Conservation (phyloP, 2,329 filamentous ascomycete genomes). For the Tolypocladium tundrense region DNA sequence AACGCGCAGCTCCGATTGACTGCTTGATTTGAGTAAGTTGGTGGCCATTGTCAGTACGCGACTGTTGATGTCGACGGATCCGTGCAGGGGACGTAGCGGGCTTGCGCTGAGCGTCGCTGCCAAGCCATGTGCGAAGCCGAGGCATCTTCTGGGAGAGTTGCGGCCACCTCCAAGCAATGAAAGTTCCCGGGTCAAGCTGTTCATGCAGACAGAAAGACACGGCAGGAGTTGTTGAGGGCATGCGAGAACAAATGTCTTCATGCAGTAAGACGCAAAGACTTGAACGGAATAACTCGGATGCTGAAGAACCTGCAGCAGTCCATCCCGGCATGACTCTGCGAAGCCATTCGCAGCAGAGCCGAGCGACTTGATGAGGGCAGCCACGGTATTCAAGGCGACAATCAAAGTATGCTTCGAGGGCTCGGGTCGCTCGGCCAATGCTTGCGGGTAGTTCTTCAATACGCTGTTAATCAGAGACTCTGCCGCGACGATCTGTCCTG, state of each 20-base stretch:
- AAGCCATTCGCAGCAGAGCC: conserved; percentile 73
- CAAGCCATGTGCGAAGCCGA: conserved; percentile 85
- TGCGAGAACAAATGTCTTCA: conserved; percentile 79
- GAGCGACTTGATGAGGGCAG: conserved; percentile 66
- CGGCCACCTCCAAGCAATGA: conserved; percentile 63
- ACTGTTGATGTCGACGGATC: conserved; percentile 91
- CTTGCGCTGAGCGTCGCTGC: conserved; percentile 87
- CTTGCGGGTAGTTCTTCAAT: conserved; percentile 89
- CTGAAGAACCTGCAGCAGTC: conserved; percentile 78
- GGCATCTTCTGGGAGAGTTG: conserved; percentile 71
- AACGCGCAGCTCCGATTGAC: conserved; percentile 79
- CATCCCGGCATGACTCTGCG: conserved; percentile 77
- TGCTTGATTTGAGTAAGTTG: conserved; percentile 81
- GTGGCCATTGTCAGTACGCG: conserved; percentile 86
- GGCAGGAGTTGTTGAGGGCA: conserved; percentile 87
- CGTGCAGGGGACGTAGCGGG: conserved; percentile 77
- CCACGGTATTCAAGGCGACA: conserved; percentile 66
- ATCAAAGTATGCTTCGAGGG: conserved; percentile 81
- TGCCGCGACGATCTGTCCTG: conserved; percentile 74
- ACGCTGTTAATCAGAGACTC: conserved; percentile 76
- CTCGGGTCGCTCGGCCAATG: conserved; percentile 75
- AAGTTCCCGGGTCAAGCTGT: conserved; percentile 81
- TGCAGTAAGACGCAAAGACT: conserved; percentile 74
- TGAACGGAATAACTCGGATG: conserved; percentile 97
- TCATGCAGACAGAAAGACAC: conserved; percentile 92